Conservation (phyloP, 106 monocot genomes). For the Phalaenopsis equestris region DNA sequence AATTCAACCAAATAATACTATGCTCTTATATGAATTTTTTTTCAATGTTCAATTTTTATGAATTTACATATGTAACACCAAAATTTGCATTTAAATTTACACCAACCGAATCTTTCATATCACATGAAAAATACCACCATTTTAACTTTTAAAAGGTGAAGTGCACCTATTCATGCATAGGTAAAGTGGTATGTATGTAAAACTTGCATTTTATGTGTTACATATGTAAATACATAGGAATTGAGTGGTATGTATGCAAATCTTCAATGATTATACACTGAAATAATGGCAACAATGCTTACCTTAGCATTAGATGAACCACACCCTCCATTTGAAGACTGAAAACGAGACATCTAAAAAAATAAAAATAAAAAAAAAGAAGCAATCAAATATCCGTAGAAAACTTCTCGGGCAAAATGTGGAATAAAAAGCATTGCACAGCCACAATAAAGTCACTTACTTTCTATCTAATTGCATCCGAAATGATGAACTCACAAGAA, state of each 20-base stretch:
- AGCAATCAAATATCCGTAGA: not conserved
- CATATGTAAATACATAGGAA: too few species aligned
- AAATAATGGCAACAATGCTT: not conserved
- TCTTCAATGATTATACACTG: not conserved
- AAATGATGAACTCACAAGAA: constrained; percentile 1
- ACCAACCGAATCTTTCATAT: not conserved
- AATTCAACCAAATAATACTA: not conserved
- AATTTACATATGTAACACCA: not conserved
- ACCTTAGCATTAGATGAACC: constrained; percentile 1
- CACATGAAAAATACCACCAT: too few species aligned
- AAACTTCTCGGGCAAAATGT: not conserved
- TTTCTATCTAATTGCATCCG: not conserved
- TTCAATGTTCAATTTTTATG: not conserved
- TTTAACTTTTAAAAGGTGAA: too few species aligned
- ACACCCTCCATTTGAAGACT: not conserved
- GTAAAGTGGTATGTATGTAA: too few species aligned
- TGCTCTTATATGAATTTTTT: not conserved
- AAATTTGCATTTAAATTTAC: not conserved
- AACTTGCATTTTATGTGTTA: too few species aligned
- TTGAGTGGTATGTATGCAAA: too few species aligned
- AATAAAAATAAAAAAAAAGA: not conserved
- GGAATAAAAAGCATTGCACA: not conserved
- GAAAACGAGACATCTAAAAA: not conserved
- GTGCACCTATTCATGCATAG: too few species aligned
- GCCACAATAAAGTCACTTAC: not conserved